A percentile compares a stretch with the other conserved stretches of the same genome.
These are phyloP conservation scores for Neodidymelliopsis sp. DNA, from an alignment of 2,329 filamentous ascomycete genomes.

Conservation along the genomic window DNA sequence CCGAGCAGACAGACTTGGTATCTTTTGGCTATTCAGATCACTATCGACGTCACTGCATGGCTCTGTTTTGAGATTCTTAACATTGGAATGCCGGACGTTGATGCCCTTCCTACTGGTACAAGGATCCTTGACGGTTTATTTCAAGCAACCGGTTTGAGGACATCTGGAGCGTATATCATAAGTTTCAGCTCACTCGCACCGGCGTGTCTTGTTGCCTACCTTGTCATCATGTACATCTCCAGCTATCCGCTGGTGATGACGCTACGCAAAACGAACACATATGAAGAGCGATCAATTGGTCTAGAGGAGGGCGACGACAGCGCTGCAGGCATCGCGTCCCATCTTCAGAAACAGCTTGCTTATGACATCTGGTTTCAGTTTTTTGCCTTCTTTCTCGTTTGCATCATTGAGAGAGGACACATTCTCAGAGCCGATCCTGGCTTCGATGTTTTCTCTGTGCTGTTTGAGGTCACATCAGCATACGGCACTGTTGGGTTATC, in stretches of 20 bases:
- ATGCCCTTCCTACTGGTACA: constrained; percentile 59
- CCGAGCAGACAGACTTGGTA: constrained; percentile 71
- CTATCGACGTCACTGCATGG: constrained; percentile 71
- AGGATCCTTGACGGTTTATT: constrained; percentile 71
- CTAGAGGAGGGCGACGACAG: constrained; percentile 55
- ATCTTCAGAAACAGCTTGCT: constrained; percentile 69
- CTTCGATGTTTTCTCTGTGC: constrained; percentile 41
- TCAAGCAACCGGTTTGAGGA: constrained; percentile 67
- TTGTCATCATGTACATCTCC: constrained; percentile 73
- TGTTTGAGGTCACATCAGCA: constrained; percentile 65
- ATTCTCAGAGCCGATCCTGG: constrained; percentile 52
- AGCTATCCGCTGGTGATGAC: constrained; percentile 69
- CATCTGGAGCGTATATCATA: constrained; percentile 72
- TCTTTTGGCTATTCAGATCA: constrained; percentile 66
- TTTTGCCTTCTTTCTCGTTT: constrained; percentile 66
- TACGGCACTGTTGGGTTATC: constrained; percentile 70
- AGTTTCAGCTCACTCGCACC: constrained; percentile 63
- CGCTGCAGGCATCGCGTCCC: constrained; percentile 43
- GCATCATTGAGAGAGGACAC: constrained; percentile 65
- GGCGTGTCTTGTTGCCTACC: constrained; percentile 66
- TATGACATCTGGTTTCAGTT: constrained; percentile 74
- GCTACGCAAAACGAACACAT: constrained; percentile 74
- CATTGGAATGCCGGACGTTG: constrained; percentile 65
- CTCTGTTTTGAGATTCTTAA: constrained; percentile 71
- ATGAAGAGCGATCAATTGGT: constrained; percentile 72